phyloP scores from a whole-genome alignment of 169 alveolate species.

The Plasmodium gonderi region DNA sequence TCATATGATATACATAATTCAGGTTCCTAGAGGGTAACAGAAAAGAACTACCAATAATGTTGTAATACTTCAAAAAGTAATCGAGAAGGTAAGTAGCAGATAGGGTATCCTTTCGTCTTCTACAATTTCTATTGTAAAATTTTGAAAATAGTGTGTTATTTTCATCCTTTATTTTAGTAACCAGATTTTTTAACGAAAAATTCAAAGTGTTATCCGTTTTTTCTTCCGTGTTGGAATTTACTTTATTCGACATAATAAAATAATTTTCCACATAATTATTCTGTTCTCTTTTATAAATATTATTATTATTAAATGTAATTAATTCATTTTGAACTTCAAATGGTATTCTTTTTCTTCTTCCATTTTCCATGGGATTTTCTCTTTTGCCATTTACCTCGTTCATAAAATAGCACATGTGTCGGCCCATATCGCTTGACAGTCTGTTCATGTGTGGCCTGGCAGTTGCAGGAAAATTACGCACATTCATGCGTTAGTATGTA shows the following conservation, averaged over 20 bases:
- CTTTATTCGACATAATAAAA: background rate
- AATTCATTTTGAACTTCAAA: conserved; percentile 45
- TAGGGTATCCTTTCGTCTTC: conserved; percentile 35
- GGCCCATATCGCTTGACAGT: conserved; percentile 55
- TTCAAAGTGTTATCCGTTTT: conserved; percentile 11
- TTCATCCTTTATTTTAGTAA: conserved; percentile 62
- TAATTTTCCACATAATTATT: conserved; percentile 23
- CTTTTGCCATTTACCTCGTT: conserved; percentile 21
- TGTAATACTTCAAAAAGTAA: conserved; percentile 49
- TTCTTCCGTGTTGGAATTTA: background rate
- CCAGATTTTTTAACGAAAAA: conserved; percentile 55
- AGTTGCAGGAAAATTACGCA: background rate
- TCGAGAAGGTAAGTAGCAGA: conserved; percentile 43
- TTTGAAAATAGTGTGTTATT: conserved; percentile 64
- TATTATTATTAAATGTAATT: conserved; percentile 29
- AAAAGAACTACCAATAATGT: background rate
- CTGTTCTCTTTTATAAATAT: conserved; percentile 22
- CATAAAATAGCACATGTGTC: conserved; percentile 54
- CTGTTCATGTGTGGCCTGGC: conserved; percentile 33
- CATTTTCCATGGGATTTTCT: background rate
- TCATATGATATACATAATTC: conserved; percentile 46
- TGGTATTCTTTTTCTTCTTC: conserved; percentile 6
- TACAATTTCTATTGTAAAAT: conserved; percentile 56
- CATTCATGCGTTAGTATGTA: background rate
- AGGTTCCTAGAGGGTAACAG: conserved; percentile 52